Conservation (phyloP, 352 stramenopile genomes). For the Globisporangium perplexum region DNA sequence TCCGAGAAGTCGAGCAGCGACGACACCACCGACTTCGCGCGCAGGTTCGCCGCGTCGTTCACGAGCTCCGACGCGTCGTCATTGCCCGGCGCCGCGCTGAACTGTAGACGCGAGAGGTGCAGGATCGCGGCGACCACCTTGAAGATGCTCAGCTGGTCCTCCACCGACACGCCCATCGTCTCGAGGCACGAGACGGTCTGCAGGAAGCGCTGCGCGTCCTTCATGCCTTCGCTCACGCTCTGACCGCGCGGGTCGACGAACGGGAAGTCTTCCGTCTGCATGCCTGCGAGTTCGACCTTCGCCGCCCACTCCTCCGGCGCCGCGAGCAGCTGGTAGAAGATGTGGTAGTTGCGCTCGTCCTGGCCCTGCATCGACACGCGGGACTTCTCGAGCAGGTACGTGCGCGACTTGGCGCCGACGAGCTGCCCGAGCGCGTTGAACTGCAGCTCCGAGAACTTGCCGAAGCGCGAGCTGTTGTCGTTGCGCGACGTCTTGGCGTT, state of each 20-base stretch:
- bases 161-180: slow-evolving; percentile 61
- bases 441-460: slow-evolving; percentile 54
- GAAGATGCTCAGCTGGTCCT: slow-evolving; percentile 73
- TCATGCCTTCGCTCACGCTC: slow-evolving; percentile 51
- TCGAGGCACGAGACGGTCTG: slow-evolving; percentile 72
- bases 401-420: slow-evolving; percentile 75
- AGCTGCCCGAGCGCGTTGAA: slow-evolving; percentile 69
- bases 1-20: slow-evolving; percentile 62
- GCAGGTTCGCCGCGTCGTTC: slow-evolving; percentile 40
- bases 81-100: slow-evolving; percentile 44
- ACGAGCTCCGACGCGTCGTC: slow-evolving; percentile 65
- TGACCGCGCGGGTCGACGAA: slow-evolving; percentile 53
- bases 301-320: slow-evolving; percentile 40
- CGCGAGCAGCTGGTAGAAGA: slow-evolving; percentile 96
- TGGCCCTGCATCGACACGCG: slow-evolving; percentile 86
- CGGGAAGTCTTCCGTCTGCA: slow-evolving; percentile 76
- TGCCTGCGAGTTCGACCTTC: slow-evolving; percentile 64
- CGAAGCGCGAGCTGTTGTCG: slow-evolving; percentile 44
- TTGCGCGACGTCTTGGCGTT: slow-evolving; percentile 59
- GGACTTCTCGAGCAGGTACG: slow-evolving; percentile 86
- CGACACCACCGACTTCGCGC: slow-evolving; percentile 41
- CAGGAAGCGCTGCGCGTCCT: slow-evolving; percentile 65
- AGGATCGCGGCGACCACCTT: slow-evolving; percentile 78
- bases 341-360: slow-evolving; percentile 68
- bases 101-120: slow-evolving; percentile 74